Evolutionary conservation across 805 yeast species (phyloP), one percentile per base, ranked within the genome.

Genomic region (Candida oleophila): DNA sequence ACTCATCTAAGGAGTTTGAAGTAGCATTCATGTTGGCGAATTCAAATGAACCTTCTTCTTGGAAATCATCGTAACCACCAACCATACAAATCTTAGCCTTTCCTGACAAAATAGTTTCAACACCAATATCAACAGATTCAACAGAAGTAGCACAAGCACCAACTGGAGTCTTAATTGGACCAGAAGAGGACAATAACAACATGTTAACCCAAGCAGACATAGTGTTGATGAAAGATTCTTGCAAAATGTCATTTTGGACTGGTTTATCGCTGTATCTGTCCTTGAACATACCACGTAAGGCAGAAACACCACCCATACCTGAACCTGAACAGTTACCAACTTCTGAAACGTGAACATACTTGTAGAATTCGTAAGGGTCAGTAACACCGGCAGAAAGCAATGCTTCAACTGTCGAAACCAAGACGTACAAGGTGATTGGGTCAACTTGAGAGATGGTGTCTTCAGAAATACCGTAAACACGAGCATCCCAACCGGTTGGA

Each of bases 101-200:
- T 57, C 97, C 97, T 42, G 90, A 76, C 58, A 89, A 71, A 60
- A 94, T 90, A 45, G 96, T 89, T 74, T 94, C 99, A 55, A 87
- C 81, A 82, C 97, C 99, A 60, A 82, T 80, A 68, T 94, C 99
- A 55, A 94, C 87, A 52, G 99, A 94, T 77, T 94, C 99, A 51
- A 94, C 87, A 47, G 99, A 94, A 55, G 99, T 94, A 43, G 99
- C 99, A 80, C 99, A 94, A 36, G 99, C 99, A 76, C 96, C 99
- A 47, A 94, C 99, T 44, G 99, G 98, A 22, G 99, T 95, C 80
- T 91, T 91, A 71, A 91, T 90, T 51, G 99, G 99, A 73, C 99
- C 99, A 49, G 97, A 89, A 4, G 98, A 87, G 15, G 98, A 92
- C 52, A 94, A 77, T 66, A 95, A 77, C 77, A 94, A 80, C 99